Evolutionary conservation across 2,329 filamentous ascomycete genomes (phyloP), one percentile per base, ranked within the genome.

Genomic region (Cryphonectria naterciae): DNA sequence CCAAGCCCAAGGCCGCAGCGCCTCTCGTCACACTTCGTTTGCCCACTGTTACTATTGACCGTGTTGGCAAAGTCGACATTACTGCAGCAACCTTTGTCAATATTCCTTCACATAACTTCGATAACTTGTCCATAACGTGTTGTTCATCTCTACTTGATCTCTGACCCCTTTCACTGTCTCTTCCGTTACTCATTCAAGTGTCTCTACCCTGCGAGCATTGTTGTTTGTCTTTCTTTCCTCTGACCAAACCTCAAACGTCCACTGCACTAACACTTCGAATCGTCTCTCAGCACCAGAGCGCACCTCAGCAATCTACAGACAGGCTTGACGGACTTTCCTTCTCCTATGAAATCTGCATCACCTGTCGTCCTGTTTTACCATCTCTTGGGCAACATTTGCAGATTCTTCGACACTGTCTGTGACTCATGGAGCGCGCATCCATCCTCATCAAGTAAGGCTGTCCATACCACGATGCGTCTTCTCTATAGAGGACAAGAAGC

Each of bases 371-470:
- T 22, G 32, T 22, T 11, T n/a, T 11, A 43, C 11, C 11, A 65
- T 17, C 13, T 22, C 22, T n/a, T 6, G 17, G 4, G 32, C 11
- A 22, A 52, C 2, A 37, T 3, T 32, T 25, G 11, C 32, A 22
- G 11, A 56, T 11, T 39, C 10, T n/a, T 39, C 4, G 2, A 54
- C 35, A 10, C 32, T 65, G 7, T 52, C 7, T 35, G 25, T 22
- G 10, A 10, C 62, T 28, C 25, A 65, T 65, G 62, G 62, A 65
- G 25, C 49, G n/a, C 17, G 32, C 39, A 65, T 10, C 25, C 41
- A n/a, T 52, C 62, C 28, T 46, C n/a, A 28, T 52, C 64, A 15
- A 56, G 64, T 66, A 56, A 56, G 65, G 17, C 15, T 28, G 11
- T 15, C n/a, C 52, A 28, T 56, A 8, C 28, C 11, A 56, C 25